Conservation (phyloP, 2,329 filamentous ascomycete genomes). For the Domatiomyces globalis region DNA sequence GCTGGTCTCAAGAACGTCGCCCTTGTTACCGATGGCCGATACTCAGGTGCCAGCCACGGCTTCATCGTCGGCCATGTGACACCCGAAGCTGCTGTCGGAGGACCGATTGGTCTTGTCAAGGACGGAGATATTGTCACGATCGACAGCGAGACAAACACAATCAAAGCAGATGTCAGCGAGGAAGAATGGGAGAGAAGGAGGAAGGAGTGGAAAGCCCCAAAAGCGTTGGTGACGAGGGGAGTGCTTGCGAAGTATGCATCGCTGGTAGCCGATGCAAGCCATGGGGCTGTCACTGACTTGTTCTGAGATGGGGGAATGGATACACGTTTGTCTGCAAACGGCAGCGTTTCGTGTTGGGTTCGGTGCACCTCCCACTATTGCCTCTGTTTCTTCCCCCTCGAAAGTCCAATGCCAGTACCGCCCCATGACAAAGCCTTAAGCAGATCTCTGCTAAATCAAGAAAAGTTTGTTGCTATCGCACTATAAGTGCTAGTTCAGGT, state of each 20-base stretch:
- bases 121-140: slow-evolving; percentile 78
- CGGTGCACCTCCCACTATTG: no score
- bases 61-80: slow-evolving; percentile 91
- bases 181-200: slow-evolving; percentile 54
- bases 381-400: no score
- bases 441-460: no score
- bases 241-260: slow-evolving; percentile 79
- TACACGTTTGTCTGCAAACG: not conserved
- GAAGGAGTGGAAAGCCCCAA: slow-evolving; percentile 55
- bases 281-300: slow-evolving; percentile 77
- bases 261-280: slow-evolving; percentile 79
- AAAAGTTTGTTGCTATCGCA: no score
- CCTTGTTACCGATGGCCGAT: slow-evolving; percentile 81
- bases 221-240: slow-evolving; percentile 61
- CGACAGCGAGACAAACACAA: slow-evolving; percentile 60
- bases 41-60: slow-evolving; percentile 75
- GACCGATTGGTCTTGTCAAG: slow-evolving; percentile 68
- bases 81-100: slow-evolving; percentile 77
- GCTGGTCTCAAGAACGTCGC: slow-evolving; percentile 77
- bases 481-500: not conserved
- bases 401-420: no score
- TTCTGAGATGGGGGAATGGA: slow-evolving; percentile 25
- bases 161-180: slow-evolving; percentile 57
- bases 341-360: no score
- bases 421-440: no score